These are phyloP conservation scores for Monilinia aucupariae DNA, from an alignment of 2,329 filamentous ascomycete species.

Conservation along the genomic window DNA sequence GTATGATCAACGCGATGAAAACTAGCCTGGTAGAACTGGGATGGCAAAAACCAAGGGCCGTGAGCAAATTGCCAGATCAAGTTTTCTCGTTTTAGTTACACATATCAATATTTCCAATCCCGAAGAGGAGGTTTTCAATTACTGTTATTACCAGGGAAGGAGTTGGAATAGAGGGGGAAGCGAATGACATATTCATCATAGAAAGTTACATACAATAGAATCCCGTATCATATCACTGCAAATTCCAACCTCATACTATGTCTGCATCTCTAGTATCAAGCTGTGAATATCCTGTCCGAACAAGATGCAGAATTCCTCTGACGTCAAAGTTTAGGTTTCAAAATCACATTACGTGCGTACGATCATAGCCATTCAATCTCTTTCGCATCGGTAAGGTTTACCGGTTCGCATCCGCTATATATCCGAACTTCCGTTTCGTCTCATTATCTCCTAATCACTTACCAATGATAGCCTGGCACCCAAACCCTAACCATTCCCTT, in stretches of 20 bases:
- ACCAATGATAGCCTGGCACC: too few species aligned
- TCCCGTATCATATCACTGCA: neutral
- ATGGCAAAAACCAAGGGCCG: constrained; percentile 45
- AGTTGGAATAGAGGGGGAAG: neutral
- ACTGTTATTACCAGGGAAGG: neutral
- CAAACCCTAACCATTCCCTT: too few species aligned
- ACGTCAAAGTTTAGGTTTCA: too few species aligned
- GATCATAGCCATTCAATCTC: too few species aligned
- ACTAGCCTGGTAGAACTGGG: constrained; percentile 45
- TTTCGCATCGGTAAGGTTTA: too few species aligned
- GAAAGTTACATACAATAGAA: too few species aligned
- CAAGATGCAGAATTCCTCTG: too few species aligned
- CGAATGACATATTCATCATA: neutral
- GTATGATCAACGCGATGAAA: constrained; percentile 54
- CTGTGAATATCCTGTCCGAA: neutral
- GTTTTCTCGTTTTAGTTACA: constrained; percentile 46
- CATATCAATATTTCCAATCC: neutral
- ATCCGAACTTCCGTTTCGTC: too few species aligned
- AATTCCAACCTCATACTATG: neutral
- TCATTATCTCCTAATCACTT: too few species aligned
- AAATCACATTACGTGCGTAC: too few species aligned
- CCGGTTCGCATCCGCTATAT: too few species aligned
- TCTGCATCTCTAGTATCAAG: neutral
- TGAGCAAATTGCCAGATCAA: constrained; percentile 49
- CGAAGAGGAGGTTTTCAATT: neutral